These are phyloP conservation scores for Odonthalia washingtoniensis DNA, from an alignment of 31 red algal genomes.

Conservation along the genomic window DNA sequence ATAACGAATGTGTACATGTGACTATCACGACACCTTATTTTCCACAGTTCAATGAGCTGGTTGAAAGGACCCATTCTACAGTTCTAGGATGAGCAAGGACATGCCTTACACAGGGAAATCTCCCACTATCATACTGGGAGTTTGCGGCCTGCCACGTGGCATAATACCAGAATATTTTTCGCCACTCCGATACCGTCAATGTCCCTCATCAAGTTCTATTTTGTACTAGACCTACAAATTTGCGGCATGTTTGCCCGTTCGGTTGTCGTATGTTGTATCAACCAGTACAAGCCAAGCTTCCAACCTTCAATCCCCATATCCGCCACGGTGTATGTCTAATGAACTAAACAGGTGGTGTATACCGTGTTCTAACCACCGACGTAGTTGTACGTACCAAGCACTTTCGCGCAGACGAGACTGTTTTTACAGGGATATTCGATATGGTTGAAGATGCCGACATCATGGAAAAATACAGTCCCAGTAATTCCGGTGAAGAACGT, in stretches of 20 bases:
- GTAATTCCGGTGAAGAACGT: too few relatives aligned
- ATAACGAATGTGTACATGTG: not conserved
- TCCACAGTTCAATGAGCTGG: slow-evolving; percentile 30
- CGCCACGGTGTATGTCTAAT: not conserved
- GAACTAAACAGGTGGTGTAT: not conserved
- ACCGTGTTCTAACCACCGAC: not conserved
- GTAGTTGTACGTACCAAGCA: slow-evolving; percentile 9
- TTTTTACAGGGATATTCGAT: not conserved
- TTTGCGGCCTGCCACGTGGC: slow-evolving; percentile 27
- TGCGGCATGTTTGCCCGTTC: slow-evolving; percentile 19
- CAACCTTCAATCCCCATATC: not conserved
- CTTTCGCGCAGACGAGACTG: not conserved
- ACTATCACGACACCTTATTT: slow-evolving; percentile 8
- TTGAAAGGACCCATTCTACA: slow-evolving; percentile 19
- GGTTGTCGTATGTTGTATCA: not conserved
- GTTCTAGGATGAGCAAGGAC: slow-evolving; percentile 5
- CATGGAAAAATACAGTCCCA: too few relatives aligned
- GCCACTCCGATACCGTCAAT: not conserved
- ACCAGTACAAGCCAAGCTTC: not conserved
- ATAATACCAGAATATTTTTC: not conserved
- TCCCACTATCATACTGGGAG: slow-evolving; percentile 11
- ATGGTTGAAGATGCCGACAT: too few relatives aligned
- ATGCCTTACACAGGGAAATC: not conserved
- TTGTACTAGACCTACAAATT: not conserved
- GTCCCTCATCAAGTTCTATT: not conserved